Conservation (phyloP, 78 protist species). For the Diacronema lutheri region DNA sequence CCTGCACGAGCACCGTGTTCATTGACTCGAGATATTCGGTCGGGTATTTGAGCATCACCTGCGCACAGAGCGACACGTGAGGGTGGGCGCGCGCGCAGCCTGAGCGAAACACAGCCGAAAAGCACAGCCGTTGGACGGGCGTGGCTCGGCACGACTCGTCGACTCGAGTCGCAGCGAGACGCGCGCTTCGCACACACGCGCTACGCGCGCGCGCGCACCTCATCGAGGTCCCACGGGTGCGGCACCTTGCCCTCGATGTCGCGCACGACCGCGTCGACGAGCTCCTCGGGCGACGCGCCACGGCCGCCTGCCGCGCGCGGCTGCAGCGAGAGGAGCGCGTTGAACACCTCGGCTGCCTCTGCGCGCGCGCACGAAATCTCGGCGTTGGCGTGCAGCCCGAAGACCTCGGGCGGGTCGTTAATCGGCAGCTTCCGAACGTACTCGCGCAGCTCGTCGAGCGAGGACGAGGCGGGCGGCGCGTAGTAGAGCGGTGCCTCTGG, state of each 20-base stretch:
- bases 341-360: conserved; percentile 55
- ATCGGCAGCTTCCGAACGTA: conserved; percentile 36
- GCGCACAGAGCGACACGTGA: not conserved
- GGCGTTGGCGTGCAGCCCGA: conserved; percentile 85
- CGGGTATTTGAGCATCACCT: conserved; percentile 35
- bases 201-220: conserved; percentile 25
- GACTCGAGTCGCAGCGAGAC: conserved; percentile 55
- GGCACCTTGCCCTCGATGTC: conserved; percentile 27
- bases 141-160: too few relatives aligned
- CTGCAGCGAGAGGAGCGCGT: conserved; percentile 50
- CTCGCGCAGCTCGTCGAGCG: not conserved
- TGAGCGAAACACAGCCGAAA: too few relatives aligned
- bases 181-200: too few relatives aligned
- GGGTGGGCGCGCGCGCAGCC: not conserved
- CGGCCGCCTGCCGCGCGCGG: conserved; percentile 42
- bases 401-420: conserved; percentile 61
- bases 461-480: conserved; percentile 5
- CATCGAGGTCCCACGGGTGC: conserved; percentile 35
- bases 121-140: too few relatives aligned
- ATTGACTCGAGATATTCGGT: conserved; percentile 43
- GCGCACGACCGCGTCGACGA: conserved; percentile 1
- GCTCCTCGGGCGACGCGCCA: not conserved
- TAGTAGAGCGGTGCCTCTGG: conserved; percentile 11
- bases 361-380: conserved; percentile 63
- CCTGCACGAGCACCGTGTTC: conserved; percentile 59